Evolutionary conservation across 352 stramenopile species (phyloP), one percentile per base, ranked within the genome.

Genomic region (Halophytophthora polymorphica): DNA sequence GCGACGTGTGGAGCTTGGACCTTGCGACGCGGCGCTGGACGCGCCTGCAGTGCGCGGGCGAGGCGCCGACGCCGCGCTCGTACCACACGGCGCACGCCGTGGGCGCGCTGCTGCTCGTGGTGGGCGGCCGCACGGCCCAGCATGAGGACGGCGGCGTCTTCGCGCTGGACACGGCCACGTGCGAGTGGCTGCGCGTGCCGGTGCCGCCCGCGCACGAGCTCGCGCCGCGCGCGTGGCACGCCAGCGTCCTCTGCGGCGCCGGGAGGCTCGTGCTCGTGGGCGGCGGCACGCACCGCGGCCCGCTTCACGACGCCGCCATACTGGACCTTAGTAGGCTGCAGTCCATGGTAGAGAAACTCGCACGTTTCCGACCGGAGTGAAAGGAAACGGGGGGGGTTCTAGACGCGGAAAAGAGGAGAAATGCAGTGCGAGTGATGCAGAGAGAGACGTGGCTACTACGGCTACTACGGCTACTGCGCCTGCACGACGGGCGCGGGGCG

Each of bases 1-100:
- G 86, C 54, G 82, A 93, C 41, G 56, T 78, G 15, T 93, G 82
- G 82, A 29, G 76, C 6, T 86, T 84, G 34, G 56, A 88, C 43
- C n/a, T 73, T 1, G 23, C 43, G 5, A 61, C 56, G 8, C 29
- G 46, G 17, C 19, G 38, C 15, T 92, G 82, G 82, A 62, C 50
- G 15, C 11, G 59, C 37, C 15, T 86, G 12, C 11, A 56, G 14
- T 87, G 71, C 36, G 55, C 15, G 2, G 77, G 71, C 12, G 66
- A 83, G 22, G 45, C 77, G 8, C 82, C 77, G 2, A 12, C 58
- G 0, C 69, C 79, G 17, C 66, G 79, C 0, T 90, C 82, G 5
- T 90, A 89, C 34, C 79, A 90, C 58, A 86, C 75, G 1, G 75
- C 71, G 0, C 77, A 88, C 37, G 40, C 68, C 6, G 21, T 89